These are phyloP conservation scores for Recurvomyces mirabilis DNA, from an alignment of 495 filamentous ascomycete species.

Conservation along the genomic window DNA sequence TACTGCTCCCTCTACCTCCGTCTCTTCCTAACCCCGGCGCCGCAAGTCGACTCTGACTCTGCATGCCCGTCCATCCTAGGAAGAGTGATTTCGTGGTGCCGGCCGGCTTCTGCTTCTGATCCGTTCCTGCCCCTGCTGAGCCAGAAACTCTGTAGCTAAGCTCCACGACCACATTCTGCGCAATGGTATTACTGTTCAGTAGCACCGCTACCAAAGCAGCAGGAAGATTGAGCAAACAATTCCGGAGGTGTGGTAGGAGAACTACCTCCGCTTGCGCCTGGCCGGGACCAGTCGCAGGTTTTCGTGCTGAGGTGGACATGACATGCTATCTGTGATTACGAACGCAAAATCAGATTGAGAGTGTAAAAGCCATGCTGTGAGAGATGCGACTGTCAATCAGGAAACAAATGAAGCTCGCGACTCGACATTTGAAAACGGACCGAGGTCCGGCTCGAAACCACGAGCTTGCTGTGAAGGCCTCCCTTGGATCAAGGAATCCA, in stretches of 20 bases:
- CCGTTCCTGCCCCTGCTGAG: neutral
- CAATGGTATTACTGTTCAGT: slow-evolving; percentile 76
- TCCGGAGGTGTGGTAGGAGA: slow-evolving; percentile 67
- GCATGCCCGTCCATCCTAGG: slow-evolving; percentile 94
- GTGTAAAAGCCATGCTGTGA: no score
- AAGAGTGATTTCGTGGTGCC: slow-evolving; percentile 57
- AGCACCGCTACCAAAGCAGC: slow-evolving; percentile 71
- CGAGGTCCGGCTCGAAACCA: no score
- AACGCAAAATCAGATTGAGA: no score
- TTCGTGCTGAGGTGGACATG: neutral
- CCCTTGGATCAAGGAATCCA: no score
- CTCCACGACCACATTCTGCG: slow-evolving; percentile 94
- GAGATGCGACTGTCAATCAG: no score
- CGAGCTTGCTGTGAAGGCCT: no score
- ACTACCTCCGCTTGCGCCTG: slow-evolving; percentile 28
- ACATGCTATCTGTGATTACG: neutral
- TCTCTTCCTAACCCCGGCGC: slow-evolving; percentile 60
- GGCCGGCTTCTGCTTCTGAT: slow-evolving; percentile 32
- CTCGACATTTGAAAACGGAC: neutral
- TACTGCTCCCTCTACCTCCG: slow-evolving; percentile 42
- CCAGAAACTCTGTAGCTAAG: slow-evolving; percentile 36
- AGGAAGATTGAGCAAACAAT: slow-evolving; percentile 88
- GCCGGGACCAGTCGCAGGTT: neutral
- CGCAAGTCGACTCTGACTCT: slow-evolving; percentile 69
- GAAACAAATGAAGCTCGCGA: no score